phyloP scores from a whole-genome alignment of 2,329 filamentous ascomycete species.

The Epichloe aotearoae region DNA sequence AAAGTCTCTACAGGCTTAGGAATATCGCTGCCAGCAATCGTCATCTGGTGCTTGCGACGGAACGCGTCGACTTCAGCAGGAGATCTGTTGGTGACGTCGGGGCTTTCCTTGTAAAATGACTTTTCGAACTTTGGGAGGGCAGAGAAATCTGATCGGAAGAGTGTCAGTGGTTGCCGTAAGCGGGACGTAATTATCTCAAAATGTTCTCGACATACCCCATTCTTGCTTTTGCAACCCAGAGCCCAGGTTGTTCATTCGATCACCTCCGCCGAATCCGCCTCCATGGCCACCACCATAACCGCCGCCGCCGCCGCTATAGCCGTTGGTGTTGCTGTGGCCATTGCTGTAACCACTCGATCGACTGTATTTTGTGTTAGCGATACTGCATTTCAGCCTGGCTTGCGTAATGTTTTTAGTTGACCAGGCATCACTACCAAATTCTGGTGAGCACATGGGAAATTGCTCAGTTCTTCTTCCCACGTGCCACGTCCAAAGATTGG shows the following conservation, averaged over 20 bases:
- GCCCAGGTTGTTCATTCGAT: slow-evolving; percentile 88
- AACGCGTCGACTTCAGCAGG: slow-evolving; percentile 75
- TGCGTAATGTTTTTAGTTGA: neutral
- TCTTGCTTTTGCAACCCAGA: slow-evolving; percentile 74
- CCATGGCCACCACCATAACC: slow-evolving; percentile 20
- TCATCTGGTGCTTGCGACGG: slow-evolving; percentile 73
- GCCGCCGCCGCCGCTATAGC: slow-evolving; percentile 23
- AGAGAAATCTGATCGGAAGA: slow-evolving; percentile 46
- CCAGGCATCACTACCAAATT: neutral
- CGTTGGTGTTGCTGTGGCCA: slow-evolving; percentile 12
- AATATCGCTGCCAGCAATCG: slow-evolving; percentile 65
- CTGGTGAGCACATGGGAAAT: neutral
- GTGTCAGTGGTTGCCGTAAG: slow-evolving; percentile 11
- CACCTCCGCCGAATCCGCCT: slow-evolving; percentile 57
- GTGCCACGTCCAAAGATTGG: neutral
- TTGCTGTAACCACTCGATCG: slow-evolving; percentile 26
- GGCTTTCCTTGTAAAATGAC: slow-evolving; percentile 96
- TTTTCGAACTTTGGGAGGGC: slow-evolving; percentile 94
- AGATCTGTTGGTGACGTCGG: slow-evolving; percentile 61
- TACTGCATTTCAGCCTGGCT: neutral
- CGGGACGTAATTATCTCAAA: neutral
- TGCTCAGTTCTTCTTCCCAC: neutral
- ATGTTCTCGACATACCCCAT: slow-evolving; percentile 55
- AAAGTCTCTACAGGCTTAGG: slow-evolving; percentile 94
- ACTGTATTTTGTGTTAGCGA: slow-evolving; percentile 27